These are phyloP conservation scores for Kodamaea leandrae DNA, from an alignment of 805 yeast species.

Conservation along the genomic window DNA sequence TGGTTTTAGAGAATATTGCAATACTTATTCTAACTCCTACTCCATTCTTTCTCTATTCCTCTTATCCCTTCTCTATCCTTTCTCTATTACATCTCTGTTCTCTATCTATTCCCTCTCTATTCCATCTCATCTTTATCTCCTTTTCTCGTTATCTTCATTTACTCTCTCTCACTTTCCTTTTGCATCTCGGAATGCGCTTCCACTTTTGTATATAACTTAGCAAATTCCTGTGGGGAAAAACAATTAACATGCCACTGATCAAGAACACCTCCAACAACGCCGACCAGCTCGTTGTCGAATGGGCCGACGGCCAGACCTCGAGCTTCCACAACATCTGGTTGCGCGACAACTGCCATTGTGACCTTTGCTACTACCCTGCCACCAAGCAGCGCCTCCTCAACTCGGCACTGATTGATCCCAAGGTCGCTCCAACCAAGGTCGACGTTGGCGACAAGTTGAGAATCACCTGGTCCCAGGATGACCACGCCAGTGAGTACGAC, in stretches of 20 bases:
- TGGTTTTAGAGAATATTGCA: too few species aligned
- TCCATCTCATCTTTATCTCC: too few species aligned
- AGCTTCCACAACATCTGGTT: conserved; percentile 54
- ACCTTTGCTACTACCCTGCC: conserved; percentile 48
- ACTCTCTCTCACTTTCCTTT: too few species aligned
- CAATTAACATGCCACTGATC: not conserved
- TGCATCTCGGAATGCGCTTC: too few species aligned
- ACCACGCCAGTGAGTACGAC: conserved; percentile 39
- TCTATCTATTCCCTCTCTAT: too few species aligned
- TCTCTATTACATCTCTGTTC: too few species aligned
- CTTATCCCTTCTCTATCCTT: too few species aligned
- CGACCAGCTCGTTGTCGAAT: conserved; percentile 7
- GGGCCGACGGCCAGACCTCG: conserved; percentile 9
- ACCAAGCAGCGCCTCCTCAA: conserved; percentile 62
- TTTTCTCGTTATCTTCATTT: too few species aligned
- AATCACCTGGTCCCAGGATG: conserved; percentile 39
- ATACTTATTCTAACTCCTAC: too few species aligned
- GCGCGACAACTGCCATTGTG: conserved; percentile 63
- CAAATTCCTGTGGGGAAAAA: conserved; percentile 3
- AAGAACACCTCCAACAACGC: conserved; percentile 3
- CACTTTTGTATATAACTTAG: too few species aligned
- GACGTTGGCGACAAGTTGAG: conserved; percentile 17
- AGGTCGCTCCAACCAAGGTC: conserved; percentile 12
- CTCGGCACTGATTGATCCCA: conserved; percentile 43
- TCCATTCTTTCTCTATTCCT: too few species aligned